A percentile compares a stretch with the other conserved stretches of the same genome.
Evolutionary conservation across 208 protist genomes (phyloP).

Genomic region (Leishmania arabica): DNA sequence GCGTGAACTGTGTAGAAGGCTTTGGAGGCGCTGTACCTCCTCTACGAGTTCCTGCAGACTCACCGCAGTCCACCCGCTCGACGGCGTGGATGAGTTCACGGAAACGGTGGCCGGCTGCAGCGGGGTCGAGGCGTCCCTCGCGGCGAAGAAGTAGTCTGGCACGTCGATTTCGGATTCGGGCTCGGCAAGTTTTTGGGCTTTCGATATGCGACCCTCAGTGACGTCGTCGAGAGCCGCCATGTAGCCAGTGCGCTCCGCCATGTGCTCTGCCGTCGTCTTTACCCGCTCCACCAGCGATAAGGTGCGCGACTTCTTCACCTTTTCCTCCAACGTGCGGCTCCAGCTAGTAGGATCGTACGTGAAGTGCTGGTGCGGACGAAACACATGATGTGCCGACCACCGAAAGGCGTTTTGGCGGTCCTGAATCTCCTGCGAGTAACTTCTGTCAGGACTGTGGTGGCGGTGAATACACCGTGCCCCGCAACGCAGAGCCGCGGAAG

Average conservation of each 20-base stretch:
- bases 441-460: slow-evolving; percentile 63
- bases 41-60: slow-evolving; percentile 54
- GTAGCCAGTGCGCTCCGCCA: slow-evolving; percentile 27
- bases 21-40: slow-evolving; percentile 30
- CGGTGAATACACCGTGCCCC: slow-evolving; percentile 15
- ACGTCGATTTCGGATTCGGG: neutral
- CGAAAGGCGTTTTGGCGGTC: slow-evolving; percentile 76
- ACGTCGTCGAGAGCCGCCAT: neutral
- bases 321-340: slow-evolving; percentile 61
- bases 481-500: neutral
- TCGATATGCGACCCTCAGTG: neutral
- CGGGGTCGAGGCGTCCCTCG: neutral
- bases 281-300: slow-evolving; percentile 57
- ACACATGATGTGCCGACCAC: slow-evolving; percentile 66
- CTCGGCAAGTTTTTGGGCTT: neutral
- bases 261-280: slow-evolving; percentile 37
- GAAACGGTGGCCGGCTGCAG: neutral
- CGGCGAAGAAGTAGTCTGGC: slow-evolving; percentile 18
- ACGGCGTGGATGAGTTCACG: neutral
- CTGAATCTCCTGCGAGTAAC: slow-evolving; percentile 60
- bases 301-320: slow-evolving; percentile 38
- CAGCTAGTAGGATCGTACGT: slow-evolving; percentile 83
- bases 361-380: slow-evolving; percentile 82
- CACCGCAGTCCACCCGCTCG: slow-evolving; percentile 10
- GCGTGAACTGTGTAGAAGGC: slow-evolving; percentile 36